A percentile compares a stretch with the other conserved stretches of the same genome.
These are phyloP conservation scores for Aquilaria agallochum DNA, from an alignment of 441 rosid species.

Conservation along the genomic window DNA sequence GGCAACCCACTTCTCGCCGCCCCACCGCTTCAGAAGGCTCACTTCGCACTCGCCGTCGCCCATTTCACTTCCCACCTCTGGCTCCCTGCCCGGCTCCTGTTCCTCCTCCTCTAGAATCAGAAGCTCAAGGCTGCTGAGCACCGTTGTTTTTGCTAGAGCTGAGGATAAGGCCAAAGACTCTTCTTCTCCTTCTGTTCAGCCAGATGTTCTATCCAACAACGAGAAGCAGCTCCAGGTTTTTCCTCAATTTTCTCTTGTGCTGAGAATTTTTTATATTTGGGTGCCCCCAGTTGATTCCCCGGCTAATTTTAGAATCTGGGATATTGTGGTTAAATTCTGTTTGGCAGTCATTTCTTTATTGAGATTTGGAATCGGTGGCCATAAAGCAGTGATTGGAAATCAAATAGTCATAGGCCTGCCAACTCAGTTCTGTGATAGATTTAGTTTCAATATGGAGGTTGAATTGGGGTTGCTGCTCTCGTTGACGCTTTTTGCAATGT, in stretches of 20 bases:
- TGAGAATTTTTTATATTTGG: not conserved
- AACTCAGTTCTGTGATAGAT: no score
- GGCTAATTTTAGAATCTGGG: not conserved
- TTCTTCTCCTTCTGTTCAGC: constrained; percentile 33
- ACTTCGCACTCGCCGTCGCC: constrained; percentile 23
- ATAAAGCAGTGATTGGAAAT: no score
- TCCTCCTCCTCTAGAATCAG: constrained; percentile 27
- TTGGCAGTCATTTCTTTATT: no score
- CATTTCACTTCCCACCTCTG: constrained; percentile 16
- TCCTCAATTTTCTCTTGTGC: constrained; percentile 2
- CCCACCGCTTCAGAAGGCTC: constrained; percentile 25
- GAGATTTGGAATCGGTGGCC: no score
- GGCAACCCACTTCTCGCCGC: constrained; percentile 36
- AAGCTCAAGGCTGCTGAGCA: constrained; percentile 35
- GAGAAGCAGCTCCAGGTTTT: constrained; percentile 49
- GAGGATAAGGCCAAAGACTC: constrained; percentile 64
- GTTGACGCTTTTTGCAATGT: no score
- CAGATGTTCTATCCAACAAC: constrained; percentile 28
- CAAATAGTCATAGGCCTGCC: no score
- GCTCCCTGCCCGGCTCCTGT: constrained; percentile 26
- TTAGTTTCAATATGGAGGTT: no score
- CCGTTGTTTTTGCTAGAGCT: constrained; percentile 54
- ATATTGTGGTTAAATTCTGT: no score
- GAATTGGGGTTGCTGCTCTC: no score
- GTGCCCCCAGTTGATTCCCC: constrained; percentile 14